Evolutionary conservation across 129 eudicot genomes (phyloP), one percentile per base, ranked within the genome.

Genomic region (Flaveria bidentis): DNA sequence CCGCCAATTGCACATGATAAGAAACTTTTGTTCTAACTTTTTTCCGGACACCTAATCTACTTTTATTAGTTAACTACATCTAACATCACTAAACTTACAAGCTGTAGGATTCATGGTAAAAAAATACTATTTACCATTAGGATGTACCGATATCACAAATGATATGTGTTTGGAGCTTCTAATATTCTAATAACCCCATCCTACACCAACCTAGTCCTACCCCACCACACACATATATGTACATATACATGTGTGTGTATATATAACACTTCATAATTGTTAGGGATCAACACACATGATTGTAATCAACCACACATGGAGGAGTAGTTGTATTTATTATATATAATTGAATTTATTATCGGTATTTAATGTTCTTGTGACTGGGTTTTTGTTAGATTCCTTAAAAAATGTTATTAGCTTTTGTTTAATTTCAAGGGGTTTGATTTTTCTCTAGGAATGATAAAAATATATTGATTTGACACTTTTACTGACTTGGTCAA

Each of bases 361-460:
- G 20, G 57, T 77, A 77, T 76, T 76, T 68, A 76, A 67, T 67
- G 67, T 77, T 77, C 68, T 77, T 76, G 74, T 76, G 74, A 76
- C 66, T 42, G 41, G 67, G 4, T 72, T 17, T 45, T 36, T 25
- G 15, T 18, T 8, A 3, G 14, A 10, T 30, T 51, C 6, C 64
- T 30, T 9, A 47, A 12, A 65, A 17, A 47, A 64, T 47, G 16
- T 47, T 76, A 2, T 65, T 28, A 33, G 67, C 13, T 56, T 72
- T 18, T 56, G 13, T 72, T 53, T 61, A 26, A 62, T 62, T 4
- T 5, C 11, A 62, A 62, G 11, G 5, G 42, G 17, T 13, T 13
- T 61, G 28, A 30, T 23, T 62, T 26, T 62, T 28, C 7, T 36
- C 41, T 36, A 36, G 41, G 7, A 36, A 36, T 36, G 41, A 36